These are phyloP conservation scores for Daedaleopsis nitida DNA, from an alignment of 768 basidiomycete genomes.

Conservation along the genomic window DNA sequence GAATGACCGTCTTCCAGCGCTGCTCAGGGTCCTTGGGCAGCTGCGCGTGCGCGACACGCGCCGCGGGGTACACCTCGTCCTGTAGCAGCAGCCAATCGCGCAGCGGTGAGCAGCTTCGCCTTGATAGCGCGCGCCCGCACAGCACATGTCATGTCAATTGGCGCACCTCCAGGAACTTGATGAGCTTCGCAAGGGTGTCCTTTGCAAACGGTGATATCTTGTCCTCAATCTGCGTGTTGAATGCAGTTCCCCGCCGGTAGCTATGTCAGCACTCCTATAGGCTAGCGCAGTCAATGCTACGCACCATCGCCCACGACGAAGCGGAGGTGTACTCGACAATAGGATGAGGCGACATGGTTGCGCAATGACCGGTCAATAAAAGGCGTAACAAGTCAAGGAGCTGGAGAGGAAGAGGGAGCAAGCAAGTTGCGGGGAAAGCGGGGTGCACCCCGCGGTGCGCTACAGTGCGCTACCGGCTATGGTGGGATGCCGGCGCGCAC, in stretches of 20 bases:
- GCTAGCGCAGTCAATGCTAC: constrained; percentile 22
- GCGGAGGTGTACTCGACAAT: constrained; percentile 77
- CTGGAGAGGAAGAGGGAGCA: not conserved
- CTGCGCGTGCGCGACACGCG: constrained; percentile 76
- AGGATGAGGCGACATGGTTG: constrained; percentile 63
- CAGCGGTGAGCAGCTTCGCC: not conserved
- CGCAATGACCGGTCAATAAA: not conserved
- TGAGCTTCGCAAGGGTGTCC: constrained; percentile 80
- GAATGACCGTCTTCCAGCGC: constrained; percentile 86
- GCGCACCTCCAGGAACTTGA: constrained; percentile 79
- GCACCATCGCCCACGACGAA: constrained; percentile 86
- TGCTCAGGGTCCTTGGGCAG: constrained; percentile 70
- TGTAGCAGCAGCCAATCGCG: constrained; percentile 33
- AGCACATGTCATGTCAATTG: too few species aligned
- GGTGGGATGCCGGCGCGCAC: not conserved
- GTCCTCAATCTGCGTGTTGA: constrained; percentile 83
- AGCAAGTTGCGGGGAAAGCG: not conserved
- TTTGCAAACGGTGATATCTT: constrained; percentile 92
- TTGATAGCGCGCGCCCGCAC: not conserved
- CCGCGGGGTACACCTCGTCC: constrained; percentile 88
- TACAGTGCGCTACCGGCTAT: not conserved
- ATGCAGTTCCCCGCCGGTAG: not conserved
- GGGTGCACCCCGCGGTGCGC: not conserved
- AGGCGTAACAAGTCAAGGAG: not conserved
- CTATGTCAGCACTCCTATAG: not conserved